Conservation (phyloP, 2,329 filamentous ascomycete genomes). For the Botrytis medusae region DNA sequence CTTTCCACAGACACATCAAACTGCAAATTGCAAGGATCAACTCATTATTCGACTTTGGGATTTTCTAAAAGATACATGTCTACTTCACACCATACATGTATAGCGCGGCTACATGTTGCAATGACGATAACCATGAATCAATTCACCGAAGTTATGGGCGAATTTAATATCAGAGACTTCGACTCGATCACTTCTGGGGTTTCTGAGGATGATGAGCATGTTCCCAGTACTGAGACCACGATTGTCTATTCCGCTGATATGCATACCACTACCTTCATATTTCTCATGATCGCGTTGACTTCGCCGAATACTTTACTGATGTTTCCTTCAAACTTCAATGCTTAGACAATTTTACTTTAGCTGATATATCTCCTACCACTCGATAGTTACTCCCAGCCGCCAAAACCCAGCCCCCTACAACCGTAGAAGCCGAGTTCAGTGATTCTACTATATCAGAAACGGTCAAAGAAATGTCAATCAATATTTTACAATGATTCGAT, state of each 20-base stretch:
- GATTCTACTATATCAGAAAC: neutral
- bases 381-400: constrained; percentile 31
- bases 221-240: neutral
- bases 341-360: constrained; percentile 28
- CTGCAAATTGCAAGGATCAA: fast-evolving
- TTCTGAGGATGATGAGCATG: neutral
- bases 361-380: constrained; percentile 27
- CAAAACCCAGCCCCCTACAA: constrained; percentile 34
- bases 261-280: constrained; percentile 45
- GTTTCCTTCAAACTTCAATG: constrained; percentile 45
- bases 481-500: constrained; percentile 52
- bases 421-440: neutral
- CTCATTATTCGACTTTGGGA: neutral
- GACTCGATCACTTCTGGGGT: neutral
- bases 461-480: neutral
- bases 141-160: neutral
- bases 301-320: constrained; percentile 34
- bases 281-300: constrained; percentile 49
- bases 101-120: neutral
- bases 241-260: too few relatives aligned
- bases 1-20: neutral
- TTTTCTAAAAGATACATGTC: neutral
- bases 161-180: neutral
- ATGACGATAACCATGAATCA: neutral
- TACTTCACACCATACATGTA: neutral